A percentile compares a stretch with the other conserved stretches of the same genome.
Evolutionary conservation across 441 rosid genomes (phyloP).

Genomic region (Macaranga tanarius): DNA sequence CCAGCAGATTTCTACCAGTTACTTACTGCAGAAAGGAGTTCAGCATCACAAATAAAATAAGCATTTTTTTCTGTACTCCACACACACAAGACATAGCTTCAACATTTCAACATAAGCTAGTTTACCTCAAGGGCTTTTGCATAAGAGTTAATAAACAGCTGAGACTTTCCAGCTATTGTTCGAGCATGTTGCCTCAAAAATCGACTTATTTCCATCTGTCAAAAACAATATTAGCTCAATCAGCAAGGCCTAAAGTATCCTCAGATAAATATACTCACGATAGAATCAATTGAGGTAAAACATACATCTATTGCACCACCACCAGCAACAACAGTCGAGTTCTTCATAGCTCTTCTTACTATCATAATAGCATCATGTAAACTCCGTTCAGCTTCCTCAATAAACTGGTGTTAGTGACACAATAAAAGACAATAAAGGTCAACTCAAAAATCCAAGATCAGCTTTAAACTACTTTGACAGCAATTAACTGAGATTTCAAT

Average conservation of each 20-base stretch:
- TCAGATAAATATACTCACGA: not conserved
- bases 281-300: conserved; percentile 9
- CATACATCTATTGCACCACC: conserved; percentile 99
- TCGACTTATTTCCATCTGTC: conserved; percentile 96
- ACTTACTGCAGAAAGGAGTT: not conserved
- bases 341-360: conserved; percentile 95
- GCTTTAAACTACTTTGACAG: conserved; percentile 14
- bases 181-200: conserved; percentile 94
- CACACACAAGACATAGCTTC: not conserved
- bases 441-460: conserved; percentile 4
- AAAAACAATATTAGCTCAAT: conserved; percentile 23
- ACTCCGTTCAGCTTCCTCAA: conserved; percentile 99
- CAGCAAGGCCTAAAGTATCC: conserved; percentile 11
- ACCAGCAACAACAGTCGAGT: conserved; percentile 98
- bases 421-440: conserved; percentile 10
- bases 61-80: not conserved
- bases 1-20: not conserved
- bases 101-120: not conserved
- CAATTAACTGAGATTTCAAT: conserved; percentile 13
- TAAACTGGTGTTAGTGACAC: conserved; percentile 53
- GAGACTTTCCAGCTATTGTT: conserved; percentile 93
- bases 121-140: conserved; percentile 99
- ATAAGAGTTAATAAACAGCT: conserved; percentile 91
- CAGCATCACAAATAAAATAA: not conserved
- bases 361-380: conserved; percentile 99